Base-by-base conservation (phyloP, 1,284 basidiomycete species). In the Leccinum holopus region DNA sequence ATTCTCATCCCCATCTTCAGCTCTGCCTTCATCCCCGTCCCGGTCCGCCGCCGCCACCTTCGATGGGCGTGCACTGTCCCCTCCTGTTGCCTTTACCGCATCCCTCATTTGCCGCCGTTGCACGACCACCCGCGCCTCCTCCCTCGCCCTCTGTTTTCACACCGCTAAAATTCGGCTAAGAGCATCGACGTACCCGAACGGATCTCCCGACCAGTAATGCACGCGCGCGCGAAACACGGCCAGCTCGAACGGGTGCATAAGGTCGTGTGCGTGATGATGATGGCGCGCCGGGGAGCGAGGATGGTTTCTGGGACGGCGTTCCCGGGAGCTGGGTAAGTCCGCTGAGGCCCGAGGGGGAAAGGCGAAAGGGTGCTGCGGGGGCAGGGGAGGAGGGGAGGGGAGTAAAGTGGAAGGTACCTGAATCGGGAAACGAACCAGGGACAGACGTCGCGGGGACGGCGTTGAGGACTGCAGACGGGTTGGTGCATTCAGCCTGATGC, bases 401-500 rank as follows among this genome's bases (percentile, higher is more conserved):
- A 6, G 47, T 11, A 11, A 62, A 57, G 0, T 61, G n/a, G 9
- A 68, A 18, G 39, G 64, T 33, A 35, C 61, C 61, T 18, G 68
- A 61, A 12, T 63, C 54, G 10, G 75, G 64, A 49, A 69, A 62
- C n/a, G 72, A 61, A 54, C 73, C 70, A 12, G 70, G 72, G 3
- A 72, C 63, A 5, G 70, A 69, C 0, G 66, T 51, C 2, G 87
- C 82, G 65, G 84, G 81, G 61, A 88, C 80, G 41, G 80, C 78
- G 64, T 83, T 80, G 53, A 92, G 82, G 18, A 87, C 86, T n/a
- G 82, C 77, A 74, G 90, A 92, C n/a, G 93, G 81, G 75, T 90
- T 89, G 25, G 84, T 86, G 72, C 87, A 88, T 76, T 94, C 91
- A 16, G 87, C 87, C 71, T 93, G 91, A 69, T 91, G 91, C 78